Evolutionary conservation across 345 rosid genomes (phyloP).

Genomic region (Anacardium occidentale): DNA sequence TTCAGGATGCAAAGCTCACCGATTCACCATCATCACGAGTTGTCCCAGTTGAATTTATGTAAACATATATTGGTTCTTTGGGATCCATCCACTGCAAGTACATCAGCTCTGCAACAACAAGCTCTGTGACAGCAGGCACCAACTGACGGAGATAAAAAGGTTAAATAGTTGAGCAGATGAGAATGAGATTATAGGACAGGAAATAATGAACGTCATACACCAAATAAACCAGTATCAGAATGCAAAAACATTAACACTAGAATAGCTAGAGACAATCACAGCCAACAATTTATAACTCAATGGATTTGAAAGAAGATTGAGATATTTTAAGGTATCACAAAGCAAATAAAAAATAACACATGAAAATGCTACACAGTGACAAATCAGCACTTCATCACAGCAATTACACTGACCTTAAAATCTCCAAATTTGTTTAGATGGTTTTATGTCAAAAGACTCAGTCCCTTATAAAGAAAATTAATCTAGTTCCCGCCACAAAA

Average conservation of each 20-base stretch:
- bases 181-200: background rate
- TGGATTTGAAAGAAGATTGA: background rate
- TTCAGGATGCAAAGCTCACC: slow-evolving; percentile 39
- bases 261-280: background rate
- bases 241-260: background rate
- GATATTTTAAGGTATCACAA: background rate
- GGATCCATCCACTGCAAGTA: slow-evolving; percentile 81
- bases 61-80: slow-evolving; percentile 66
- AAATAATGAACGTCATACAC: background rate
- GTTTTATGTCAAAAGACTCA: background rate
- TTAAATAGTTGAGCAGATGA: slow-evolving; percentile 13
- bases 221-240: background rate
- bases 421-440: background rate
- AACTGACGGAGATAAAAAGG: slow-evolving; percentile 46
- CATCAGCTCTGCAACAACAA: slow-evolving; percentile 72
- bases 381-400: background rate
- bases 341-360: background rate
- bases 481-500: background rate
- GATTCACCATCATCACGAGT: slow-evolving; percentile 88
- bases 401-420: background rate
- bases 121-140: slow-evolving; percentile 86
- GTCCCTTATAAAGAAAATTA: background rate
- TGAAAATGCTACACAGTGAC: background rate
- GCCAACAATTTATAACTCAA: background rate
- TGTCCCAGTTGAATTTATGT: slow-evolving; percentile 89